These are phyloP conservation scores for Leccinum boreale DNA, from an alignment of 768 basidiomycete species.

Conservation along the genomic window DNA sequence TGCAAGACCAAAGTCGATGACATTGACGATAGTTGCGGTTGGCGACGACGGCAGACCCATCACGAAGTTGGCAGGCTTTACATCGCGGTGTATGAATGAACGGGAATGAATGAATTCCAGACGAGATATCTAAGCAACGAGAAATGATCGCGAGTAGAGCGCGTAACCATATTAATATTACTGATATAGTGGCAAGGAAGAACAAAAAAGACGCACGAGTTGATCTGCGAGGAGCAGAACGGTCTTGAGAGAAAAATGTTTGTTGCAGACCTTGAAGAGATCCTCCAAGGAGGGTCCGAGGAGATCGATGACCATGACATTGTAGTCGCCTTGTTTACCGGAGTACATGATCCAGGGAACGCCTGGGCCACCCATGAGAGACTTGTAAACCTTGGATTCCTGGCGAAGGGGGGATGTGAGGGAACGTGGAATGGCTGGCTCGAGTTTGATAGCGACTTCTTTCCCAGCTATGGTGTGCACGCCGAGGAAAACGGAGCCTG, in stretches of 20 bases:
- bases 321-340: slow-evolving; percentile 89
- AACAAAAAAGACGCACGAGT: slow-evolving; percentile 54
- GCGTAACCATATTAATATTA: slow-evolving; percentile 7
- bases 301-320: slow-evolving; percentile 97
- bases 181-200: neutral
- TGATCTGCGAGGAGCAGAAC: slow-evolving; percentile 93
- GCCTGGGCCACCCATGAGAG: slow-evolving; percentile 82
- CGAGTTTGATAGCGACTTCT: slow-evolving; percentile 81
- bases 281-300: slow-evolving; percentile 88
- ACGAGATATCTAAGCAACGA: slow-evolving; percentile 70
- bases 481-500: slow-evolving; percentile 75
- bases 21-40: slow-evolving; percentile 74
- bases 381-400: slow-evolving; percentile 90
- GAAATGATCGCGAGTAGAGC: slow-evolving; percentile 21
- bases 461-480: slow-evolving; percentile 81
- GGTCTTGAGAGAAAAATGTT: slow-evolving; percentile 92
- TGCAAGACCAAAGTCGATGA: slow-evolving; percentile 86
- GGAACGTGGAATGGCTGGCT: slow-evolving; percentile 51
- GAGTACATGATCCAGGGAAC: slow-evolving; percentile 94
- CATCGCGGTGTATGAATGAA: slow-evolving; percentile 93
- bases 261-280: slow-evolving; percentile 85
- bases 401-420: slow-evolving; percentile 71
- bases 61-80: slow-evolving; percentile 98
- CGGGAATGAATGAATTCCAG: slow-evolving; percentile 96
- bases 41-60: slow-evolving; percentile 73